Conservation (phyloP, 2,329 filamentous ascomycete genomes). For the Neonectria punicea region DNA sequence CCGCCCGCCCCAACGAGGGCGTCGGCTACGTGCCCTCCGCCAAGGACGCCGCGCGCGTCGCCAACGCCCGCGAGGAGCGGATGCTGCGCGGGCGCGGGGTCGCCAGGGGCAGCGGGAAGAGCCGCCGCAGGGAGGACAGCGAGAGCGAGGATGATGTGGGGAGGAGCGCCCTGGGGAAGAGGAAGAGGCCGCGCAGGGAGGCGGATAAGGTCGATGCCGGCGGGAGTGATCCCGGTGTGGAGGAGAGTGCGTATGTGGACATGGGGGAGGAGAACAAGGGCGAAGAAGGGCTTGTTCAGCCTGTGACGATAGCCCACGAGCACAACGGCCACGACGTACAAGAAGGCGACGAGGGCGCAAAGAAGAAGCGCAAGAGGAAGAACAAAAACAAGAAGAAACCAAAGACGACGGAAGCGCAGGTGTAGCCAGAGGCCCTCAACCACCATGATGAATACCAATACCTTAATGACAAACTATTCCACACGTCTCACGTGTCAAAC, state of each 20-base stretch:
- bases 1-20: conserved; percentile 50
- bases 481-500: neutral
- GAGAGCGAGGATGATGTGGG: conserved; percentile 52
- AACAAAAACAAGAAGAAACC: conserved; percentile 44
- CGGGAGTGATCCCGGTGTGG: neutral
- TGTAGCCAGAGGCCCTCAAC: conserved; percentile 14
- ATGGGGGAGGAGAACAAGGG: conserved; percentile 28
- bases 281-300: neutral
- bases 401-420: conserved; percentile 32
- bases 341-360: conserved; percentile 9
- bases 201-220: neutral
- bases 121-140: conserved; percentile 40
- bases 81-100: conserved; percentile 46
- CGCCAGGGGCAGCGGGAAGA: conserved; percentile 30
- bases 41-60: conserved; percentile 36
- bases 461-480: neutral
- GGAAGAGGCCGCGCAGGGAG: conserved; percentile 46
- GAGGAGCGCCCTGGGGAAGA: conserved; percentile 51
- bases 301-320: neutral
- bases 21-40: conserved; percentile 52
- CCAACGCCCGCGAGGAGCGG: conserved; percentile 41
- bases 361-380: conserved; percentile 38
- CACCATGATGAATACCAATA: neutral
- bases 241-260: conserved; percentile 14
- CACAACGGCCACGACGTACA: neutral